These are phyloP conservation scores for Calocera viscosa DNA, from an alignment of 768 basidiomycete species.

Conservation along the genomic window DNA sequence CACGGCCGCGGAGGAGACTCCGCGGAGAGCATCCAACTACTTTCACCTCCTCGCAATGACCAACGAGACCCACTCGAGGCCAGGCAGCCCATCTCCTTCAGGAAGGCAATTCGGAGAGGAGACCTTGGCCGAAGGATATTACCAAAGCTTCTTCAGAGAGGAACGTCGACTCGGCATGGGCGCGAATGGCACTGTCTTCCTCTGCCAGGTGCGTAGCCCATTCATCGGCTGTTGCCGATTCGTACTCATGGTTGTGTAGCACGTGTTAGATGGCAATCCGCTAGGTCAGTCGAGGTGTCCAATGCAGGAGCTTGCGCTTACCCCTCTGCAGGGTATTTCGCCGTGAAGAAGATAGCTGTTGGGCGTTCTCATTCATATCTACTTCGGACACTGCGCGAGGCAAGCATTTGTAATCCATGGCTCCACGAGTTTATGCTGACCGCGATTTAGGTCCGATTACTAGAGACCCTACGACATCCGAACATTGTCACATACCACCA, in stretches of 20 bases:
- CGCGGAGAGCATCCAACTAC: constrained; percentile 52
- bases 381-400: constrained; percentile 68
- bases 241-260: constrained; percentile 32
- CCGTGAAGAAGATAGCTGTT: constrained; percentile 93
- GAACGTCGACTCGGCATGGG: constrained; percentile 87
- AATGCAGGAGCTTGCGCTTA: neutral
- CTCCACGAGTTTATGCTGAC: neutral
- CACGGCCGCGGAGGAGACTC: neutral
- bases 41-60: constrained; percentile 64
- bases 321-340: constrained; percentile 60
- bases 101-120: constrained; percentile 33
- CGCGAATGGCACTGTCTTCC: constrained; percentile 79
- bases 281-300: constrained; percentile 40
- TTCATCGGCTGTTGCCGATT: neutral
- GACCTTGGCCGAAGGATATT: constrained; percentile 83
- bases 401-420: constrained; percentile 19
- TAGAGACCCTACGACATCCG: constrained; percentile 77
- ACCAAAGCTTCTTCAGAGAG: constrained; percentile 83
- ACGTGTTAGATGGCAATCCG: constrained; percentile 75
- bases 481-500: constrained; percentile 96
- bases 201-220: constrained; percentile 62
- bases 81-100: constrained; percentile 19
- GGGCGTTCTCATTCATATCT: constrained; percentile 82
- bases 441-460: constrained; percentile 50
- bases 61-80: constrained; percentile 49